Evolutionary conservation across 805 yeast genomes (phyloP).

Genomic region (Lachancea nothofagi): DNA sequence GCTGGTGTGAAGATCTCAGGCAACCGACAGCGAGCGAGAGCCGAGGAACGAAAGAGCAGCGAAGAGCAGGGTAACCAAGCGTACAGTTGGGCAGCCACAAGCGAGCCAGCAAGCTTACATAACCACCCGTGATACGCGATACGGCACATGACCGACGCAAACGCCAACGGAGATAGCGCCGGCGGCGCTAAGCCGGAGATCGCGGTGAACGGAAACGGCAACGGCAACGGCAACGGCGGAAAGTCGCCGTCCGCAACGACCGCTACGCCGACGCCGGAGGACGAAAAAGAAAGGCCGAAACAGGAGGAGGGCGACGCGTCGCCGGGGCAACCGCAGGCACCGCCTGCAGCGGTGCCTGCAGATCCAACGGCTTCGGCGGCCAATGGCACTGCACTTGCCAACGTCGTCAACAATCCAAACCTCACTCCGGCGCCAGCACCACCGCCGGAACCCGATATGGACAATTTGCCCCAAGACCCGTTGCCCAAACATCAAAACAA

Average conservation of each 20-base stretch:
- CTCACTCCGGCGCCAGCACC: slow-evolving; percentile 57
- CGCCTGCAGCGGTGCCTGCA: slow-evolving; percentile 10
- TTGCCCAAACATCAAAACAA: slow-evolving; percentile 79
- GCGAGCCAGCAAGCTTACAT: no score
- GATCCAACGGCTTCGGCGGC: slow-evolving; percentile 4
- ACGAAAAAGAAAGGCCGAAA: slow-evolving; percentile 2
- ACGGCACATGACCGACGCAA: slow-evolving; percentile 12
- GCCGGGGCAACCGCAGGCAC: slow-evolving; percentile 3
- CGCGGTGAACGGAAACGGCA: slow-evolving; percentile 1
- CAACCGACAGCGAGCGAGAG: no score
- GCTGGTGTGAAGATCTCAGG: no score
- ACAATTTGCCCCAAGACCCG: slow-evolving; percentile 59
- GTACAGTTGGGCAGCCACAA: no score
- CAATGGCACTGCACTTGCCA: slow-evolving; percentile 2
- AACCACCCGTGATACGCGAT: no score
- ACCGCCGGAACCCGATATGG: slow-evolving; percentile 65
- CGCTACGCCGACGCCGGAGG: slow-evolving; percentile 4
- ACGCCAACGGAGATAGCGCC: slow-evolving; percentile 9
- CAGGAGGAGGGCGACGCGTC: background rate
- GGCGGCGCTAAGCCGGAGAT: slow-evolving; percentile 16
- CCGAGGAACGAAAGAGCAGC: no score
- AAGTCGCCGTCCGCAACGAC: background rate
- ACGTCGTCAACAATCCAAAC: background rate
- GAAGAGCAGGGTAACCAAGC: no score
- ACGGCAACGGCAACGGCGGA: slow-evolving; percentile 4